These are phyloP conservation scores for Thielaviopsis musarum DNA, from an alignment of 2,329 filamentous ascomycete species.

Conservation along the genomic window DNA sequence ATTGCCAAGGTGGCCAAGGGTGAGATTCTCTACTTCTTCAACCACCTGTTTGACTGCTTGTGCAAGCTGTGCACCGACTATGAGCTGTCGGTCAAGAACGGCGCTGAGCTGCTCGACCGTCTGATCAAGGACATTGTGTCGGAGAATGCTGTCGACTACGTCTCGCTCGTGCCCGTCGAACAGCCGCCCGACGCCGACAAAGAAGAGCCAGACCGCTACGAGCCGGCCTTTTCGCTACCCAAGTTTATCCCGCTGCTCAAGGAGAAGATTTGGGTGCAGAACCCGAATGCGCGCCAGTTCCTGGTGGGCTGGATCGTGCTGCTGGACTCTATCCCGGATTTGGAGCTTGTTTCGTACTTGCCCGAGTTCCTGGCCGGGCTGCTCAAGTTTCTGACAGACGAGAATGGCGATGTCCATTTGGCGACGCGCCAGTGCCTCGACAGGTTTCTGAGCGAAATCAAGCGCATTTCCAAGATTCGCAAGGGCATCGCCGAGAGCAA, in stretches of 20 bases:
- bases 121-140: slow-evolving; percentile 93
- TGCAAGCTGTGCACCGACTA: slow-evolving; percentile 95
- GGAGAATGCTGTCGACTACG: slow-evolving; percentile 85
- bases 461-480: slow-evolving; percentile 82
- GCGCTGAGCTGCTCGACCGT: slow-evolving; percentile 84
- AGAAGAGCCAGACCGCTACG: slow-evolving; percentile 27
- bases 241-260: slow-evolving; percentile 86
- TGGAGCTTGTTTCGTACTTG: slow-evolving; percentile 83
- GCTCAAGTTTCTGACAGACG: slow-evolving; percentile 81
- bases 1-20: slow-evolving; percentile 98
- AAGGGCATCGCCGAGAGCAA: slow-evolving; percentile 80
- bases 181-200: slow-evolving; percentile 29
- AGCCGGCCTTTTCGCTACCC: slow-evolving; percentile 68
- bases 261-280: slow-evolving; percentile 85
- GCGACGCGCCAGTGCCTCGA: slow-evolving; percentile 80
- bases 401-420: slow-evolving; percentile 85
- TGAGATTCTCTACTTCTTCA: slow-evolving; percentile 93
- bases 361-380: slow-evolving; percentile 83
- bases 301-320: slow-evolving; percentile 91
- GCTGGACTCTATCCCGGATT: slow-evolving; percentile 87
- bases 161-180: slow-evolving; percentile 60
- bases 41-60: slow-evolving; percentile 92
- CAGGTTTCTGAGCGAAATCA: slow-evolving; percentile 83
- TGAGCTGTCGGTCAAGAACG: slow-evolving; percentile 94
- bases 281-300: slow-evolving; percentile 88